These are phyloP conservation scores for Hanseniaspora singularis DNA, from an alignment of 805 yeast genomes.

Conservation along the genomic window DNA sequence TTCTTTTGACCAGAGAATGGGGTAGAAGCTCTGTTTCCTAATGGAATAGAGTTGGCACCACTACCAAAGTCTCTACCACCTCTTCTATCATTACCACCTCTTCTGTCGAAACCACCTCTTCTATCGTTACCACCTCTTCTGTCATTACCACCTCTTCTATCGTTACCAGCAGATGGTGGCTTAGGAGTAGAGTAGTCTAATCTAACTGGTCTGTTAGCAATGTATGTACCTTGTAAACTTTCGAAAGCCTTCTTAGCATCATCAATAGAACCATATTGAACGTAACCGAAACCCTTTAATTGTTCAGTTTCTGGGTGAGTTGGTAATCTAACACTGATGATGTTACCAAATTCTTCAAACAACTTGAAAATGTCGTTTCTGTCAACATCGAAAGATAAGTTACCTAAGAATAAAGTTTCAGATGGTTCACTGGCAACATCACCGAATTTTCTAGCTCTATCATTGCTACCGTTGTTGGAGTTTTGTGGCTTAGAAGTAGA, in stretches of 20 bases:
- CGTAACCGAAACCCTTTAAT: slow-evolving; percentile 98
- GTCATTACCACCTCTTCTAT: slow-evolving; percentile 32
- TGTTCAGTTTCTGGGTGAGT: slow-evolving; percentile 98
- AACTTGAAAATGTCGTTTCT: slow-evolving; percentile 64
- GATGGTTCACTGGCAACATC: slow-evolving; percentile 86
- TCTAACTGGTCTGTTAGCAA: slow-evolving; percentile 88
- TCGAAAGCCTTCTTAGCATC: slow-evolving; percentile 84
- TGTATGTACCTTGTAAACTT: slow-evolving; percentile 75
- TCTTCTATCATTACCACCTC: slow-evolving; percentile 33
- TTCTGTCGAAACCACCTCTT: slow-evolving; percentile 30
- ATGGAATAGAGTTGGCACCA: slow-evolving; percentile 58
- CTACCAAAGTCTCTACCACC: slow-evolving; percentile 33
- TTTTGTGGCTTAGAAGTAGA: slow-evolving; percentile 70
- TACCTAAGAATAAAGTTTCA: slow-evolving; percentile 92
- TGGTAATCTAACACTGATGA: slow-evolving; percentile 85
- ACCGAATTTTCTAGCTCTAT: slow-evolving; percentile 82
- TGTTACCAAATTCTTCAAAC: slow-evolving; percentile 69
- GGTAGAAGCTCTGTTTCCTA: slow-evolving; percentile 34
- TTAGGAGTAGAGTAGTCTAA: slow-evolving; percentile 90
- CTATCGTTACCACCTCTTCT: slow-evolving; percentile 32
- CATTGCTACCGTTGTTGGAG: slow-evolving; percentile 40
- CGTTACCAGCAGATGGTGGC: slow-evolving; percentile 38
- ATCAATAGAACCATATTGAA: slow-evolving; percentile 74
- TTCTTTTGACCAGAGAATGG: slow-evolving; percentile 76
- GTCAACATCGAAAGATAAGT: slow-evolving; percentile 80